phyloP scores from a whole-genome alignment of 2,329 filamentous ascomycete genomes.

The Penicillium italicum region DNA sequence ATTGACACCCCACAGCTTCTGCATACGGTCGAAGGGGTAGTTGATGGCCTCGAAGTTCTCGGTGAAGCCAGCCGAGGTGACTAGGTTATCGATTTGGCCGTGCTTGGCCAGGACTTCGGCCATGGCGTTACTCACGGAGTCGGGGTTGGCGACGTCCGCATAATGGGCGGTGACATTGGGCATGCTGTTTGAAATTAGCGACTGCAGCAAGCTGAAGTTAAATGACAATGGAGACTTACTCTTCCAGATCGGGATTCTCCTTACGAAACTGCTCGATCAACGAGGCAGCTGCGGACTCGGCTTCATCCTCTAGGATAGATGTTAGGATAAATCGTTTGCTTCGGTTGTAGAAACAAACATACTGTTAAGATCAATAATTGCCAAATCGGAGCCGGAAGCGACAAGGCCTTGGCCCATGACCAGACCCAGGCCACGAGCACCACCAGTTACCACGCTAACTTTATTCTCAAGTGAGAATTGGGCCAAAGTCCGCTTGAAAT shows the following conservation, averaged over 20 bases:
- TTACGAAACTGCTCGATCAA: slow-evolving; percentile 72
- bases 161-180: slow-evolving; percentile 88
- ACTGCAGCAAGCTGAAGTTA: neutral
- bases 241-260: slow-evolving; percentile 72
- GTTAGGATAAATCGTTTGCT: neutral
- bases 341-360: slow-evolving; percentile 43
- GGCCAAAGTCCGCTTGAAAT: slow-evolving; percentile 79
- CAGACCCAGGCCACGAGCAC: slow-evolving; percentile 80
- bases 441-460: slow-evolving; percentile 83
- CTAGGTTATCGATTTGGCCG: slow-evolving; percentile 82
- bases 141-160: slow-evolving; percentile 76
- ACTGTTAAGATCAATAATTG: slow-evolving; percentile 93
- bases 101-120: slow-evolving; percentile 66
- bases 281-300: slow-evolving; percentile 68
- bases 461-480: slow-evolving; percentile 82
- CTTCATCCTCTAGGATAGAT: slow-evolving; percentile 67
- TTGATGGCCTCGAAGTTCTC: slow-evolving; percentile 91
- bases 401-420: slow-evolving; percentile 93
- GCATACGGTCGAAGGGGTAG: slow-evolving; percentile 85
- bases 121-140: slow-evolving; percentile 72
- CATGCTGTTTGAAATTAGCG: slow-evolving; percentile 45
- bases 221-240: slow-evolving; percentile 46
- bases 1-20: slow-evolving; percentile 92
- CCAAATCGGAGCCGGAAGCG: slow-evolving; percentile 80
- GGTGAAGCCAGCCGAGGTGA: slow-evolving; percentile 94